These are phyloP conservation scores for Graphilbum fragrans DNA, from an alignment of 2,329 filamentous ascomycete species.

Conservation along the genomic window DNA sequence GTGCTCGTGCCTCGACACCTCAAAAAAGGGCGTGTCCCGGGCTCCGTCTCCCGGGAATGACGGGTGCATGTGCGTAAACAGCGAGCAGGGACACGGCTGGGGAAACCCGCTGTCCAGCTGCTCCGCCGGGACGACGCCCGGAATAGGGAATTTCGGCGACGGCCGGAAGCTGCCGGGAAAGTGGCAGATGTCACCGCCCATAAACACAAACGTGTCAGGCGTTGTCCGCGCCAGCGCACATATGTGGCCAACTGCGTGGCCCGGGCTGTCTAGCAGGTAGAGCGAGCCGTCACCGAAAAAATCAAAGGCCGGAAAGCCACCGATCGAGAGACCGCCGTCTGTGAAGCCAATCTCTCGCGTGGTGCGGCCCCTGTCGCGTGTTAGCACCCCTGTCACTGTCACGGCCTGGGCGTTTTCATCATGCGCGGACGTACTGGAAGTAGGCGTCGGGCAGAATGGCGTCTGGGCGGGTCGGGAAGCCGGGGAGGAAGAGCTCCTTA, in stretches of 20 bases:
- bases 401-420: no score
- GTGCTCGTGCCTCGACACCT: background rate
- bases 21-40: slow-evolving; percentile 1
- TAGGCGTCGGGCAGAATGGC: no score
- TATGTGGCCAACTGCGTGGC: slow-evolving; percentile 20
- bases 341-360: slow-evolving; percentile 13
- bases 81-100: background rate
- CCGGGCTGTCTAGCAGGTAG: slow-evolving; percentile 15
- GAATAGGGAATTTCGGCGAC: slow-evolving; percentile 6
- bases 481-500: slow-evolving; percentile 9
- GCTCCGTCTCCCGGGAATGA: background rate
- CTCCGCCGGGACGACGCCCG: slow-evolving; percentile 4
- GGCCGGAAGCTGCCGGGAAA: slow-evolving; percentile 18
- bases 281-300: slow-evolving; percentile 17
- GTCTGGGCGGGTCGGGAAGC: slow-evolving; percentile 10
- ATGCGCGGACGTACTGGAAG: no score
- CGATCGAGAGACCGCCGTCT: slow-evolving; percentile 5
- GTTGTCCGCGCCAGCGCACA: slow-evolving; percentile 27
- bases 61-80: background rate
- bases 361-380: slow-evolving; percentile 1
- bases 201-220: slow-evolving; percentile 17
- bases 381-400: no score
- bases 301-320: slow-evolving; percentile 12
- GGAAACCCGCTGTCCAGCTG: background rate
- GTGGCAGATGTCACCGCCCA: slow-evolving; percentile 23